Percentiles rank a stretch among this genome's conserved stretches.
phyloP scores from a whole-genome alignment of 257 asterid species.

The Misopates orontium region DNA sequence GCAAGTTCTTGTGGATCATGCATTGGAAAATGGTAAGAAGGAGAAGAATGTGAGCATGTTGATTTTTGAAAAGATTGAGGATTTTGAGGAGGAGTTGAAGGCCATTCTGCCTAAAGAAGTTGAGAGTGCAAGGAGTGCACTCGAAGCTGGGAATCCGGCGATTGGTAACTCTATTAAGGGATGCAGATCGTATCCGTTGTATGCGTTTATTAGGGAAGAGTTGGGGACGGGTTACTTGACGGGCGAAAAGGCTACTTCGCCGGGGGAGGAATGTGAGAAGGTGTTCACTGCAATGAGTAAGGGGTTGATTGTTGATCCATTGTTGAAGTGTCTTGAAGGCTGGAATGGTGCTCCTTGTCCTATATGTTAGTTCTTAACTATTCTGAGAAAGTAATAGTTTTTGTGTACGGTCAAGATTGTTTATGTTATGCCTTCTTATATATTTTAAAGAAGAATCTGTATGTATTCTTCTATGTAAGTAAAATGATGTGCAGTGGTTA shows the following conservation, averaged over 20 bases:
- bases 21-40: conserved; percentile 35
- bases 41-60: conserved; percentile 40
- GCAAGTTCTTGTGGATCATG: conserved; percentile 55
- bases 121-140: conserved; percentile 44
- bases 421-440: not conserved
- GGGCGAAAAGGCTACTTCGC: conserved; percentile 47
- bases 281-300: conserved; percentile 51
- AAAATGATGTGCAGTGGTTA: not conserved
- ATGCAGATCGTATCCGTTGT: conserved; percentile 59
- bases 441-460: not conserved
- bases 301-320: conserved; percentile 51
- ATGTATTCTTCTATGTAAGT: not conserved
- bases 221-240: conserved; percentile 43
- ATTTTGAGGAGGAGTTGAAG: conserved; percentile 51
- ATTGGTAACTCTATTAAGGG: conserved; percentile 46
- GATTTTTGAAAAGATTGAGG: conserved; percentile 49
- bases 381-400: not conserved
- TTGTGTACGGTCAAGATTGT: not conserved
- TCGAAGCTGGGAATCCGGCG: conserved; percentile 46
- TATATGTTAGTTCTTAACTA: conserved; percentile 30
- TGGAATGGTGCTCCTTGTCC: conserved; percentile 66
- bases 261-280: conserved; percentile 58
- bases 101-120: conserved; percentile 52
- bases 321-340: conserved; percentile 53
- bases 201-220: conserved; percentile 46